Evolutionary conservation across 306 rosid species (phyloP).

Genomic region (Pueraria montana): DNA sequence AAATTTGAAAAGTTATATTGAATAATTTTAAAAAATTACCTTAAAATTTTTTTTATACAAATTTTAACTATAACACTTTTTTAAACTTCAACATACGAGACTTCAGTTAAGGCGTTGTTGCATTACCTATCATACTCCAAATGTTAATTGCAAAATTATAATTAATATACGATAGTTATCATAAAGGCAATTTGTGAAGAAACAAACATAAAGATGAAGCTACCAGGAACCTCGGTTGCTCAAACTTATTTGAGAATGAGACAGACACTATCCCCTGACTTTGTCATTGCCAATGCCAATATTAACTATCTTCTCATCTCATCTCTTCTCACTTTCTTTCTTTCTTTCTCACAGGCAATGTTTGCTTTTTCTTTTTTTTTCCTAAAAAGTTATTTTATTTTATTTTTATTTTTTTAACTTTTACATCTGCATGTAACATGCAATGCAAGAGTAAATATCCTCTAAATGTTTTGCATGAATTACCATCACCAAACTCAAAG

Average conservation of each 20-base stretch:
- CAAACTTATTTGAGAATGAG: constrained; percentile 49
- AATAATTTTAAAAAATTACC: background rate
- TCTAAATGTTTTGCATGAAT: background rate
- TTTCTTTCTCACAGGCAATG: background rate
- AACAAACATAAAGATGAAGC: constrained; percentile 69
- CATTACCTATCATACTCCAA: background rate
- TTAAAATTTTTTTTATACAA: background rate
- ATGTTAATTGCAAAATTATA: background rate
- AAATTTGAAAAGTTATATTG: background rate
- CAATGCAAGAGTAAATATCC: background rate
- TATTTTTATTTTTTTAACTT: background rate
- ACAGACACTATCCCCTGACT: constrained; percentile 31
- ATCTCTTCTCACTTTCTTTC: no score
- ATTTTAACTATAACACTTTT: background rate
- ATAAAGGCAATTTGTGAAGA: constrained; percentile 30
- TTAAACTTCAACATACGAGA: background rate
- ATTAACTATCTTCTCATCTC: no score
- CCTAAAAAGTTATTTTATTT: no score
- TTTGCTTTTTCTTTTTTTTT: background rate
- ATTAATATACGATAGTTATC: background rate
- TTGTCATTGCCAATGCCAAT: background rate
- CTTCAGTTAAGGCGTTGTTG: background rate
- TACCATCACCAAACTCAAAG: no score
- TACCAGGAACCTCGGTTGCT: constrained; percentile 64
- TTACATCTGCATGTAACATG: background rate